phyloP scores from a whole-genome alignment of 192 early-diverging fungal genomes.

The Chytriomyces confervae region DNA sequence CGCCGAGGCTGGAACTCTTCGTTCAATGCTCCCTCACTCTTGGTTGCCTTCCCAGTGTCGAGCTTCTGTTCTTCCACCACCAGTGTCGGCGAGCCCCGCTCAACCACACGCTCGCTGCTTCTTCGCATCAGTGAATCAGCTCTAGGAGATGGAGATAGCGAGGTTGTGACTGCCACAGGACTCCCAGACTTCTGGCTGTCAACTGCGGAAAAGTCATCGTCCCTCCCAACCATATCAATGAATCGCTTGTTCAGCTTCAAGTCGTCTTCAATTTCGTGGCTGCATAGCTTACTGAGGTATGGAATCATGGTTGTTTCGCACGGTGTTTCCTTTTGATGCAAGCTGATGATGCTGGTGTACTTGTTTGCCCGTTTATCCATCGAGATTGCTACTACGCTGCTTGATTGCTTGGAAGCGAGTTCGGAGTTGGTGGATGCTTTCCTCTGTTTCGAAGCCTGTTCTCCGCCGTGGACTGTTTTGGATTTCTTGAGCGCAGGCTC shows the following conservation, averaged over 20 bases:
- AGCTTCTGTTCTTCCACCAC: not conserved
- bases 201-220: not conserved
- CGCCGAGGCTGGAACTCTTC: too few relatives aligned
- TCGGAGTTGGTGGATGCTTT: too few relatives aligned
- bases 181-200: too few relatives aligned
- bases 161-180: too few relatives aligned
- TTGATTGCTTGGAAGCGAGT: conserved; percentile 4
- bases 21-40: not conserved
- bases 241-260: conserved; percentile 20
- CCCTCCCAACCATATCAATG: conserved; percentile 26
- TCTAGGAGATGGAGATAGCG: too few relatives aligned
- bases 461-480: too few relatives aligned
- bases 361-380: not conserved
- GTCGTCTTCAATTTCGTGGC: conserved; percentile 53
- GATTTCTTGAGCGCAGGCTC: too few relatives aligned
- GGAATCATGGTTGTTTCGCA: conserved; percentile 64
- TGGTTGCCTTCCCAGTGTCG: not conserved
- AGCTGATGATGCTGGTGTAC: conserved; percentile 16
- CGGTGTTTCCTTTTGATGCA: conserved; percentile 41
- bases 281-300: conserved; percentile 52
- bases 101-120: not conserved
- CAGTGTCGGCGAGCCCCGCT: not conserved
- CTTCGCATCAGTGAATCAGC: not conserved
- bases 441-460: too few relatives aligned
- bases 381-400: conserved; percentile 13